Conservation (phyloP, 2,329 filamentous ascomycete genomes). For the Colletotrichum orbiculare region DNA sequence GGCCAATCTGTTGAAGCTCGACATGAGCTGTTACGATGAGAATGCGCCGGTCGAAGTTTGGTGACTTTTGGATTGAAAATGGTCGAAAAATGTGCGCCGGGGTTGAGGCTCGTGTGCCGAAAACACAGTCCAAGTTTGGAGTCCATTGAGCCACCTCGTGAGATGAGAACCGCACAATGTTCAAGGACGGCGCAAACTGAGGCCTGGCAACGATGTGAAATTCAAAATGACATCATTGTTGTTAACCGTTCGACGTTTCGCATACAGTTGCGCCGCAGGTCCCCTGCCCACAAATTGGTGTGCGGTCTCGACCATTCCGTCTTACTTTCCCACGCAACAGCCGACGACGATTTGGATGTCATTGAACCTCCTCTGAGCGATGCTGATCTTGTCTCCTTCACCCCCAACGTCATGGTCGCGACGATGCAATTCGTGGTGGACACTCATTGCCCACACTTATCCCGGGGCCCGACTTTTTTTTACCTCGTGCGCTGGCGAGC, state of each 20-base stretch:
- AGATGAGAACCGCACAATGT: slow-evolving; percentile 15
- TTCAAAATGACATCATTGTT: slow-evolving; percentile 35
- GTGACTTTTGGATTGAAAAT: slow-evolving; percentile 2
- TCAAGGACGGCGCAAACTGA: slow-evolving; percentile 17
- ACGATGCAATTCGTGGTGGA: slow-evolving; percentile 32
- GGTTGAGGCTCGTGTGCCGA: neutral
- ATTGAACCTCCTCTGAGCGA: slow-evolving; percentile 10
- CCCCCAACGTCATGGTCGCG: slow-evolving; percentile 12
- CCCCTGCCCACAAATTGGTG: slow-evolving; percentile 1
- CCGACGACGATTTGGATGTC: neutral
- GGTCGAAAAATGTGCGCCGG: neutral
- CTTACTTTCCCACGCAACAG: neutral
- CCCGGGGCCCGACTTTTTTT: slow-evolving; percentile 33
- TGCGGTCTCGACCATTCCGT: slow-evolving; percentile 2
- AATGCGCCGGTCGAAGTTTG: neutral
- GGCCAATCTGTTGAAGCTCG: slow-evolving; percentile 32
- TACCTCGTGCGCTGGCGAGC: slow-evolving; percentile 32
- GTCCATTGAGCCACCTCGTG: slow-evolving; percentile 6
- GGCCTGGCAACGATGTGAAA: slow-evolving; percentile 7
- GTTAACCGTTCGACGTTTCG: slow-evolving; percentile 20
- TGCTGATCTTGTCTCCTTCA: neutral
- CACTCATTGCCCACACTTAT: slow-evolving; percentile 34
- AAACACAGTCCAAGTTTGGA: neutral
- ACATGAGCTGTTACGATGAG: slow-evolving; percentile 13
- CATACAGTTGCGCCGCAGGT: slow-evolving; percentile 21